Base-by-base conservation (phyloP, 1,139 yeast species). In the Debaryomyces fabryi region DNA sequence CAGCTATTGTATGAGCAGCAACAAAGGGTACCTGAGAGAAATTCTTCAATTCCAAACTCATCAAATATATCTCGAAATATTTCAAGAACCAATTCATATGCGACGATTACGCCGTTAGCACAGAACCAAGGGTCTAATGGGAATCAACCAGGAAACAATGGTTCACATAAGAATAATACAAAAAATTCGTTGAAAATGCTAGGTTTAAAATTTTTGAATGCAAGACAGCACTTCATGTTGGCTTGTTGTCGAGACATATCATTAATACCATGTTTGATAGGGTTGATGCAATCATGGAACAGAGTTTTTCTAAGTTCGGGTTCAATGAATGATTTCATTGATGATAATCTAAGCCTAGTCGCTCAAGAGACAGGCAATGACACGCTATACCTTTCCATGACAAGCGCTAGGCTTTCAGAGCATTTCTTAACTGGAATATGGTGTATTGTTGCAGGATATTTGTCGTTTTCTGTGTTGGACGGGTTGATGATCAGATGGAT, bases 401-500 rank as follows among this genome's bases (percentile, higher is more conserved):
- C 85, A 0, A 68, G 78, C 4, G 88, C 87, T 1, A 68, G 88
- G 27, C 77, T 85, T 1, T 83, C 89, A 0, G 95, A 87, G 59
- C 86, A 84, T 58, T 75, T 87, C 53, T 68, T 86, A 39, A 83
- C 91, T 4, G 87, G 90, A 0, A 66, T 87, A 13, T 87, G 95
- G 95, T 86, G 97, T 63, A 64, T 88, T 6, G 98, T 93, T 6
- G 82, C 96, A 1, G 91, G 91, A 2, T 90, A 90, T 61, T 72
- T 93, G 49, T 85, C 96, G 10, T 91, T 85, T 65, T 83, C 92
- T 2, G 91, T 90, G 4, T 72, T 92, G 36, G 97, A 92, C 62
- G 96, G 97, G 0, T 72, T 93, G 35, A 89, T 92, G 86, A 87
- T 90, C 20, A 75, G 99, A 41, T 93, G 98, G 96, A 88, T 92